These are phyloP conservation scores for Lepiota brunneoincarnata DNA, from an alignment of 768 basidiomycete genomes.

Conservation along the genomic window DNA sequence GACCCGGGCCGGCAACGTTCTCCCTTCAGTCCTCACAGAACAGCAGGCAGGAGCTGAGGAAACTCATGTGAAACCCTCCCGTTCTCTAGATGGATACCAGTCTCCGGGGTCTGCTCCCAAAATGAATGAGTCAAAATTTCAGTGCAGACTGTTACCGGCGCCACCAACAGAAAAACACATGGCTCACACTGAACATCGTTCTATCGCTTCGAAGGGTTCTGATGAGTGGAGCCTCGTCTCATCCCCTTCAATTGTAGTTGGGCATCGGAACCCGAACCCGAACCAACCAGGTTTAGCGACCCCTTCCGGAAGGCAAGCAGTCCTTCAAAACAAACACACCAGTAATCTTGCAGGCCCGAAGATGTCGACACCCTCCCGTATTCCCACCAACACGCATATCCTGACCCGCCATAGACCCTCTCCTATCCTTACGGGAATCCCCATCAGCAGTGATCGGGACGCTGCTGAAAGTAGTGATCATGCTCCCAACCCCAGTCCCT, in stretches of 20 bases:
- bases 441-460: background rate
- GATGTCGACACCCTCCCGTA: background rate
- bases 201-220: conserved; percentile 1
- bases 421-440: conserved; percentile 1
- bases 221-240: conserved; percentile 4
- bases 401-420: conserved; percentile 3
- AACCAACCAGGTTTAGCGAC: background rate
- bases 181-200: background rate
- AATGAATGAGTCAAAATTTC: background rate
- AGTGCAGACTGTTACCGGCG: background rate
- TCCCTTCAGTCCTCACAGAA: background rate
- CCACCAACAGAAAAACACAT: conserved; percentile 2
- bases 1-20: background rate
- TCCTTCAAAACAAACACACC: background rate
- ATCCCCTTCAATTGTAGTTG: background rate
- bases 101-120: conserved; percentile 7
- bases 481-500: conserved; percentile 1
- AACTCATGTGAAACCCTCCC: background rate
- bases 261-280: background rate
- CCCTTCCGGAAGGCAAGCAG: conserved; percentile 1
- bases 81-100: background rate
- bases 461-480: background rate
- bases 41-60: background rate
- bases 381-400: background rate
- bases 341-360: conserved; percentile 3